Conservation (phyloP, 768 basidiomycete species). For the Mycena latifolia region DNA sequence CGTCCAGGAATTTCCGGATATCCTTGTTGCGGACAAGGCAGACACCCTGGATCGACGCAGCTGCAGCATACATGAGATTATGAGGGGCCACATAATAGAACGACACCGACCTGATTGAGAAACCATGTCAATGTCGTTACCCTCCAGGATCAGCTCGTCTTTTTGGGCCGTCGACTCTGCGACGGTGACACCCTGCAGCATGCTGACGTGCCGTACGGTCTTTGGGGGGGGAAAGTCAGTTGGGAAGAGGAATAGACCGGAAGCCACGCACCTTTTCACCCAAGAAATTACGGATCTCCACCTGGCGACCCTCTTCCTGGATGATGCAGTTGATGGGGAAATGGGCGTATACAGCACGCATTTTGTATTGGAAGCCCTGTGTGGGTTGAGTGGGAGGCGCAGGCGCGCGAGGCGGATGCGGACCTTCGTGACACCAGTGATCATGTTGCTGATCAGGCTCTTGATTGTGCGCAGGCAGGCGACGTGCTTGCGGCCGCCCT, state of each 20-base stretch:
- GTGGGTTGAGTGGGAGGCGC: conserved; percentile 7
- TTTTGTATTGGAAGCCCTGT: conserved; percentile 99
- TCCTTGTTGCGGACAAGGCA: conserved; percentile 99
- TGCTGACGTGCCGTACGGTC: conserved; percentile 92
- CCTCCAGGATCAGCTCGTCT: conserved; percentile 94
- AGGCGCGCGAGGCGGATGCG: conserved; percentile 27
- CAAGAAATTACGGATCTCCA: conserved; percentile 96
- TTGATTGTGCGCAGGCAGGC: conserved; percentile 97
- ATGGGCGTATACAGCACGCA: conserved; percentile 99
- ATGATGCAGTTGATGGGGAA: conserved; percentile 99
- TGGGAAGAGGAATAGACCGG: not conserved
- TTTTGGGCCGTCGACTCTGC: conserved; percentile 92
- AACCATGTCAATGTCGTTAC: conserved; percentile 96
- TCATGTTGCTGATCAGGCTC: conserved; percentile 97
- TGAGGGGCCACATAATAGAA: not conserved
- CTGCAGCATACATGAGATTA: conserved; percentile 48
- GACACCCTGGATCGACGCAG: conserved; percentile 96
- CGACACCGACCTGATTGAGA: conserved; percentile 95
- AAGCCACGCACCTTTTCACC: conserved; percentile 82
- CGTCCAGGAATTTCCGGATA: conserved; percentile 98
- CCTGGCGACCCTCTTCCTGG: conserved; percentile 73
- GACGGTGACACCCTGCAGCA: conserved; percentile 90
- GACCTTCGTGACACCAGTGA: conserved; percentile 96
- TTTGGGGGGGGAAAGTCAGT: conserved; percentile 47
- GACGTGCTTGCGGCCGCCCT: conserved; percentile 97